These are phyloP conservation scores for Hemileccinum rubropunctum DNA, from an alignment of 768 basidiomycete species.

Conservation along the genomic window DNA sequence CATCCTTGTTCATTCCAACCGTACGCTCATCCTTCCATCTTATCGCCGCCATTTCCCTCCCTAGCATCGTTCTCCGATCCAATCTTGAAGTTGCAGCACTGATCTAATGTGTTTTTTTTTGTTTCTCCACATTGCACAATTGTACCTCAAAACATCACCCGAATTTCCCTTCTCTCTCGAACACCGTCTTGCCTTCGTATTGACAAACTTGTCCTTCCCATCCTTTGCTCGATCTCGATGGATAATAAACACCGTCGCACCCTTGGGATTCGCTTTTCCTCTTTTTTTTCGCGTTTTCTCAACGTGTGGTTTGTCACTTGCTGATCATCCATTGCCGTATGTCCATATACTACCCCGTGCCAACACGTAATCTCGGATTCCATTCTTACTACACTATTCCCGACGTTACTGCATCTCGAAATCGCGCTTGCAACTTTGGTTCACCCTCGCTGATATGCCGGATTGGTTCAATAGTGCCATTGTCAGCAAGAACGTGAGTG, in stretches of 20 bases:
- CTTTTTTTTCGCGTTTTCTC: constrained; percentile 8
- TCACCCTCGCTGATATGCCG: constrained; percentile 2
- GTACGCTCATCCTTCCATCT: constrained; percentile 27
- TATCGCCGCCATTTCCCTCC: constrained; percentile 14
- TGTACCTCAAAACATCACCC: constrained; percentile 12
- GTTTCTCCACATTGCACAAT: constrained; percentile 12
- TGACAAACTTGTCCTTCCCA: constrained; percentile 18
- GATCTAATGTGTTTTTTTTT: constrained; percentile 28
- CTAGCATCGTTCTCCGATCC: constrained; percentile 37
- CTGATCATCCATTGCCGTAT: constrained; percentile 20
- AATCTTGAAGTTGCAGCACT: constrained; percentile 35
- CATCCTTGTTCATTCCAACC: constrained; percentile 16
- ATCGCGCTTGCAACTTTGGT: constrained; percentile 6
- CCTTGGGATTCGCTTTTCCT: background rate
- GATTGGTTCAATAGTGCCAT: constrained; percentile 45
- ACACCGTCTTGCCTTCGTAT: constrained; percentile 13
- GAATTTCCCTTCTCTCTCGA: constrained; percentile 6
- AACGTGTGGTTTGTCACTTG: constrained; percentile 6
- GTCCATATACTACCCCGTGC: constrained; percentile 21
- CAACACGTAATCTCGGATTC: constrained; percentile 29
- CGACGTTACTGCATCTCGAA: constrained; percentile 1
- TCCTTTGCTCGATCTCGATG: constrained; percentile 16
- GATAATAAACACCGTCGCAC: constrained; percentile 17
- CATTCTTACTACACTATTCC: constrained; percentile 19
- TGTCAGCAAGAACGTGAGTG: constrained; percentile 69